Conservation (phyloP, 805 yeast genomes). For the Monosporozyma aerobia region DNA sequence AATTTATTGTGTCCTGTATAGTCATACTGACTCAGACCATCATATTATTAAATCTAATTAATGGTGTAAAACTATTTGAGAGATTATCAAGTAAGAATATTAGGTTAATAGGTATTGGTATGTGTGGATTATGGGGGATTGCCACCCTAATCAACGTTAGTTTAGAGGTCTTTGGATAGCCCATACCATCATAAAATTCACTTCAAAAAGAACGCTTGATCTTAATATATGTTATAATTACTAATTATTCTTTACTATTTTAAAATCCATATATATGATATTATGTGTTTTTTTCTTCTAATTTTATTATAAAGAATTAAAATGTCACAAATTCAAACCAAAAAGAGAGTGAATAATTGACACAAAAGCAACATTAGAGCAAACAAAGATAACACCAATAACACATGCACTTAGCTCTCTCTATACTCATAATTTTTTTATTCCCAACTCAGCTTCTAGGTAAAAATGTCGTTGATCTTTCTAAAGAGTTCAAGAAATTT, state of each 20-base stretch:
- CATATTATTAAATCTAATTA: slow-evolving; percentile 13
- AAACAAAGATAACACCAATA: background rate
- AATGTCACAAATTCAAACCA: background rate
- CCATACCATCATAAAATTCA: no score
- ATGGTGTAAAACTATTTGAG: slow-evolving; percentile 8
- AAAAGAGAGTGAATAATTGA: background rate
- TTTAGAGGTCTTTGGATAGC: slow-evolving; percentile 13
- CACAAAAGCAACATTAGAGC: background rate
- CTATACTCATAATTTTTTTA: background rate
- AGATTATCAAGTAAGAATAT: slow-evolving; percentile 9
- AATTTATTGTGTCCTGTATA: slow-evolving; percentile 22
- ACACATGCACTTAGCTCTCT: background rate
- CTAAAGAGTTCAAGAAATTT: background rate
- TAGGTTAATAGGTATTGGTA: slow-evolving; percentile 15
- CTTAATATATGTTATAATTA: background rate
- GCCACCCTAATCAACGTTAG: slow-evolving; percentile 21
- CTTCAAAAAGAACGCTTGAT: background rate
- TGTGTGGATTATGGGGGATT: slow-evolving; percentile 22
- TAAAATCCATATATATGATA: background rate
- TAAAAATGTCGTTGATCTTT: background rate
- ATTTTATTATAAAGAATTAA: background rate
- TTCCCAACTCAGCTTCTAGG: background rate
- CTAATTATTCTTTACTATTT: background rate
- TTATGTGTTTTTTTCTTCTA: background rate
- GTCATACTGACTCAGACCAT: slow-evolving; percentile 18